Conservation (phyloP, 805 yeast species). For the Yamadazyma sp. region DNA sequence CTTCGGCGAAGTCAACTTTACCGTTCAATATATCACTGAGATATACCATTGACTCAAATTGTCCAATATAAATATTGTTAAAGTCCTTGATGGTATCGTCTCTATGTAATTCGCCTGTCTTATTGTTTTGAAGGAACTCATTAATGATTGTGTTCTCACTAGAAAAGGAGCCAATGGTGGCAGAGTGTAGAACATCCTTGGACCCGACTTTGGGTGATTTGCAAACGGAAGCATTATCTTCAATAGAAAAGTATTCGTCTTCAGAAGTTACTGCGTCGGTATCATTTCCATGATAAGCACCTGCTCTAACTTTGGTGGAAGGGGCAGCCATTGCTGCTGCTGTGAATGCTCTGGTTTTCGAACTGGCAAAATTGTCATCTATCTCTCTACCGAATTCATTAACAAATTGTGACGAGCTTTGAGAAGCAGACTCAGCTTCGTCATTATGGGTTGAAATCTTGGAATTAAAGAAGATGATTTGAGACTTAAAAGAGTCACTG, state of each 20-base stretch:
- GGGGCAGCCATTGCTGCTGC: background rate
- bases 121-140: slow-evolving; percentile 11
- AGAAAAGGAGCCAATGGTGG: slow-evolving; percentile 15
- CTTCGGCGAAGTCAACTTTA: slow-evolving; percentile 11
- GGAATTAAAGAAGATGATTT: slow-evolving; percentile 14
- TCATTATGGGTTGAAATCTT: slow-evolving; percentile 13
- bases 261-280: slow-evolving; percentile 23
- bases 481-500: slow-evolving; percentile 15
- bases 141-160: slow-evolving; percentile 19
- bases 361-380: slow-evolving; percentile 15
- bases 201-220: slow-evolving; percentile 5
- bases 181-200: background rate
- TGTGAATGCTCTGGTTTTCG: background rate
- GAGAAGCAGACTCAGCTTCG: slow-evolving; percentile 24
- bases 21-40: slow-evolving; percentile 34
- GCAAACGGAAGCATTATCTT: slow-evolving; percentile 19
- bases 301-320: background rate
- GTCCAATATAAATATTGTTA: slow-evolving; percentile 14
- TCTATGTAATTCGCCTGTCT: background rate
- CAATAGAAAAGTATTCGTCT: slow-evolving; percentile 35
- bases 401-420: slow-evolving; percentile 27
- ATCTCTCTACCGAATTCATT: slow-evolving; percentile 30
- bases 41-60: slow-evolving; percentile 33
- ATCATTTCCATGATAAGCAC: background rate
- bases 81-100: slow-evolving; percentile 13